phyloP scores from a whole-genome alignment of 163 green algal genomes.

The Volvox carteri region DNA sequence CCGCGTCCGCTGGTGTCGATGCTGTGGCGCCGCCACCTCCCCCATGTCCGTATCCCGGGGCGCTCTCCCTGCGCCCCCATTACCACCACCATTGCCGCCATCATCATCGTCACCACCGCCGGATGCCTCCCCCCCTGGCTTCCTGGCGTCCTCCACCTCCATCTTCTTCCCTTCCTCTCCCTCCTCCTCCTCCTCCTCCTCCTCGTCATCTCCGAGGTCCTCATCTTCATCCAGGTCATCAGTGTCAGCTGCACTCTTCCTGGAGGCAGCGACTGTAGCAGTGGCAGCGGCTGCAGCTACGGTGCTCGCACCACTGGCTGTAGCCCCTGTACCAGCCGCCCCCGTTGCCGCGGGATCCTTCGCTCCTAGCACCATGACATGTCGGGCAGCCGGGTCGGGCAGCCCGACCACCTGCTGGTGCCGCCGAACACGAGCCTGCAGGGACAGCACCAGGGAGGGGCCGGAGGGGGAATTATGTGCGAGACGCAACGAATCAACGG shows the following conservation, averaged over 20 bases:
- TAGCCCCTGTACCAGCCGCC: neutral
- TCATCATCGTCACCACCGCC: neutral
- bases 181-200: slow-evolving; percentile 16
- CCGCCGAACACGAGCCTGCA: slow-evolving; percentile 69
- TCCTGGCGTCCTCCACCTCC: neutral
- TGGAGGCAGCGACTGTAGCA: neutral
- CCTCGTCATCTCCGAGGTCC: neutral
- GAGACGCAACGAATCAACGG: too few species aligned
- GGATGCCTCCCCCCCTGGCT: neutral
- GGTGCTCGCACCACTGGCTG: neutral
- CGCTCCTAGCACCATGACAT: slow-evolving; percentile 36
- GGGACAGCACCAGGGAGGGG: too few species aligned
- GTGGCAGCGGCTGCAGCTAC: neutral
- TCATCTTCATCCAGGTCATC: slow-evolving; percentile 3
- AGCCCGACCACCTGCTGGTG: slow-evolving; percentile 38
- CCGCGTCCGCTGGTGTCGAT: slow-evolving; percentile 1
- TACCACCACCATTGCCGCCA: neutral
- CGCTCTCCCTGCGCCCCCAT: neutral
- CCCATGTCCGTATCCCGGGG: slow-evolving; percentile 10
- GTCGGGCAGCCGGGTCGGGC: neutral
- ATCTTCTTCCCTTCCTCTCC: neutral
- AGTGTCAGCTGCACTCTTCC: neutral
- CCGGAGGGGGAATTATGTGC: too few species aligned
- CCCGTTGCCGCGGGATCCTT: slow-evolving; percentile 8
- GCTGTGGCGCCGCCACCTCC: neutral